These are phyloP conservation scores for Botryotinia calthae DNA, from an alignment of 2,329 filamentous ascomycete species.

Conservation along the genomic window DNA sequence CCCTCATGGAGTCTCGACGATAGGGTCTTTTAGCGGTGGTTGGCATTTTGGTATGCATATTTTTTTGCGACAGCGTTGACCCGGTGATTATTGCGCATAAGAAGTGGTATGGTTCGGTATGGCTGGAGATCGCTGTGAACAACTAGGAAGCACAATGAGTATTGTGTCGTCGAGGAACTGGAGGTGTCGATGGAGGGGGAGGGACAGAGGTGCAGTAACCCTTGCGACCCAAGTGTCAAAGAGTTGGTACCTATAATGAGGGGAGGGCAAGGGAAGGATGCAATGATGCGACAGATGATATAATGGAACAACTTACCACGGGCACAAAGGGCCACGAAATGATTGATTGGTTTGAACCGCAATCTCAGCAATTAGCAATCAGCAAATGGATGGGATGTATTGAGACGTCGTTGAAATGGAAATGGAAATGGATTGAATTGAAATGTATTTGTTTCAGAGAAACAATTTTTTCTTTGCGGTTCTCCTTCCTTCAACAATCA, in stretches of 20 bases:
- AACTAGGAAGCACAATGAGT: conserved; percentile 17
- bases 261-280: conserved; percentile 3
- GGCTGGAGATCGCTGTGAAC: not conserved
- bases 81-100: conserved; percentile 16
- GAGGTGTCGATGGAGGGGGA: conserved; percentile 17
- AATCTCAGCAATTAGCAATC: conserved; percentile 6
- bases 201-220: conserved; percentile 18
- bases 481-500: conserved; percentile 8
- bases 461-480: conserved; percentile 4
- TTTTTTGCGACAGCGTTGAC: conserved; percentile 24
- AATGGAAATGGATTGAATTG: not conserved
- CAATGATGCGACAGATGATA: conserved; percentile 4
- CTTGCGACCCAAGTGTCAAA: conserved; percentile 30
- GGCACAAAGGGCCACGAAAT: not conserved
- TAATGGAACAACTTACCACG: conserved; percentile 9
- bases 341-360: not conserved
- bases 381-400: not conserved
- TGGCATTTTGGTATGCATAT: conserved; percentile 38
- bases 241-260: conserved; percentile 11
- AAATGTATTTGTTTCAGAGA: not conserved
- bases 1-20: conserved; percentile 39
- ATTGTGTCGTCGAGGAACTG: conserved; percentile 14
- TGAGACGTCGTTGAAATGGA: not conserved
- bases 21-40: conserved; percentile 42
- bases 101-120: conserved; percentile 1